phyloP scores from a whole-genome alignment of 176 grass and related monocot species.

The Aechmea fasciata region DNA sequence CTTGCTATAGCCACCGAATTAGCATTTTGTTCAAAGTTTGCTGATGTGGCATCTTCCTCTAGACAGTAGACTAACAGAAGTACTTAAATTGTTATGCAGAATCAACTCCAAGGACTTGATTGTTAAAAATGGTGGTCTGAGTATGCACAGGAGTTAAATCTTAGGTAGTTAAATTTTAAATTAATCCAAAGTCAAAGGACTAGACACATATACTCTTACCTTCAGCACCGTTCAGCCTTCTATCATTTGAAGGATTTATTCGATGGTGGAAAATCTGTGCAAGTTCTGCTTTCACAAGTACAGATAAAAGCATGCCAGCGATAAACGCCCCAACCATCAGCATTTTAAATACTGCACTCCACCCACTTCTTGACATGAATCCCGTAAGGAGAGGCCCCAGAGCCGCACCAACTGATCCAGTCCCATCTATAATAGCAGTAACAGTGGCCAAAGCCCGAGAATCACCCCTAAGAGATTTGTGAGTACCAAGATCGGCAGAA shows the following conservation, averaged over 20 bases:
- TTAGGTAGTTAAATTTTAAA: background rate
- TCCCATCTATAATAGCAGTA: constrained; percentile 58
- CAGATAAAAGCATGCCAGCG: constrained; percentile 25
- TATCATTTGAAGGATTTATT: constrained; percentile 17
- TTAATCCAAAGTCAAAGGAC: background rate
- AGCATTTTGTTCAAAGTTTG: background rate
- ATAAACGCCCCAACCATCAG: constrained; percentile 44
- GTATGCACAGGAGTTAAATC: background rate
- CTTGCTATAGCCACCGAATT: too few relatives aligned
- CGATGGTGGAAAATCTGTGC: constrained; percentile 24
- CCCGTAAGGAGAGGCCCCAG: constrained; percentile 56
- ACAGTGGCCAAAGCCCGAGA: constrained; percentile 61
- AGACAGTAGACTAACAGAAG: too few relatives aligned
- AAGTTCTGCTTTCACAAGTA: constrained; percentile 46
- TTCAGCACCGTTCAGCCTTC: constrained; percentile 22
- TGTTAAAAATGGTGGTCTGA: background rate
- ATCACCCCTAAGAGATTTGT: constrained; percentile 52
- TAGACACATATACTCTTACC: constrained; percentile 22
- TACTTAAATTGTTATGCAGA: too few relatives aligned
- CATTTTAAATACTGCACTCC: constrained; percentile 45
- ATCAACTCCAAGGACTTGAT: background rate
- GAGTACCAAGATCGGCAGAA: constrained; percentile 66
- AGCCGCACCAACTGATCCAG: constrained; percentile 57
- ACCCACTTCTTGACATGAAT: constrained; percentile 46
- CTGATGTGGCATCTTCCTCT: background rate